Base-by-base conservation (phyloP, 2,329 filamentous ascomycete genomes). In the Polytolypa hystricis region DNA sequence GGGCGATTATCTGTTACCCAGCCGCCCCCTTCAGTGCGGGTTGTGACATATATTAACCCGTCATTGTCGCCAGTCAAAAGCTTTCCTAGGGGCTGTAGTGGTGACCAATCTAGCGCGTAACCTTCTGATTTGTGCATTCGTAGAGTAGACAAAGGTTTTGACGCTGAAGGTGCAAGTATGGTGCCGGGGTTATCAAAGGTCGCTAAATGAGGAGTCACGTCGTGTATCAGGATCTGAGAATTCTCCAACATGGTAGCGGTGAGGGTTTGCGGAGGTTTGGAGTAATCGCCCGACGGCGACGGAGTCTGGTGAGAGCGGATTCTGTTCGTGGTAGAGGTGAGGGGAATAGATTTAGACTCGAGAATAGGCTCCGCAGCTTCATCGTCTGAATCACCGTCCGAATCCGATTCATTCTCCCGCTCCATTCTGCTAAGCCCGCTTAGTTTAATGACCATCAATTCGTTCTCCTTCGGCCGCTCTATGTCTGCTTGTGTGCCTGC, bases 101-200 rank as follows among this genome's bases (percentile, higher is more conserved):
- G 83, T 17, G 87, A 94, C 91, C 91, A 98, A 63, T 95, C 91
- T n/a, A 98, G 64, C 0, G 85, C 91, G 58, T 96, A 98, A 33
- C 91, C 91, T 67, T 98, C 91, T 9, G 78, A 67, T 64, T 87
- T 89, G 73, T 98, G 91, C 49, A 89, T 85, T 49, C 83, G 77
- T 49, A 98, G 78, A 2, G 85, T 95, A 47, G 74, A 82, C 34
- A 93, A 64, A 21, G 91, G 86, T 65, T 93, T 93, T 59, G 86
- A 89, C 56, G 93, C 84, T 52, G 83, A 78, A 2, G 84, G 71
- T 5, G 83, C 78, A 47, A 96, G 75, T 46, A 78, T 69, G 28
- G 79, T 81, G 41, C 91, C 89, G 1, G 91, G 91, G 40, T 75
- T 82, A 57, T 96, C 89, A 60, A 98, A 95, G 35, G 85, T 83